phyloP scores from a whole-genome alignment of 2,329 filamentous ascomycete species.

The Coniochaeta ligniaria region DNA sequence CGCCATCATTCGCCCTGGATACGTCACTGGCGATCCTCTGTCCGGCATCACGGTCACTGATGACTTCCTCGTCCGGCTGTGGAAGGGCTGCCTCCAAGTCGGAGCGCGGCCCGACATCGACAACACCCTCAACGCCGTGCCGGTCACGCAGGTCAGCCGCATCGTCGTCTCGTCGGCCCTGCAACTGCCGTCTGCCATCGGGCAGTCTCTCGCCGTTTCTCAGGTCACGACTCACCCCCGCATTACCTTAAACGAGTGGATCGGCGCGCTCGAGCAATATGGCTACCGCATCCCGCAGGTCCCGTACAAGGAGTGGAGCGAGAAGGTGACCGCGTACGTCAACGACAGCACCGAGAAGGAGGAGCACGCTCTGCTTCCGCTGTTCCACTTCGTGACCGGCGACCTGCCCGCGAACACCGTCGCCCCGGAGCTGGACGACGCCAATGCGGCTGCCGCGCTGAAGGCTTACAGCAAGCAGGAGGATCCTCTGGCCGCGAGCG shows the following conservation, averaged over 20 bases:
- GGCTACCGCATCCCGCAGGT: background rate
- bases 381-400: conserved; percentile 65
- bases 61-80: background rate
- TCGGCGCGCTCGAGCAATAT: background rate
- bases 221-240: background rate
- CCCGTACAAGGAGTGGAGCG: background rate
- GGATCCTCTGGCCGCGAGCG: background rate
- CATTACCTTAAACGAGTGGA: background rate
- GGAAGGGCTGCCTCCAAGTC: background rate
- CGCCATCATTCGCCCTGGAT: background rate
- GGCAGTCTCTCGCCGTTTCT: background rate
- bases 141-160: background rate
- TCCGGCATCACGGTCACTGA: background rate
- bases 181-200: background rate
- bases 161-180: background rate
- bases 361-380: conserved; percentile 40
- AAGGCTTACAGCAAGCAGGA: background rate
- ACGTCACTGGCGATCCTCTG: background rate
- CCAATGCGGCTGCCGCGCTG: background rate
- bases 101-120: background rate
- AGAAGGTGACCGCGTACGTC: background rate
- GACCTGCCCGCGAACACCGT: conserved; percentile 62
- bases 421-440: conserved; percentile 60
- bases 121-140: background rate
- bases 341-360: conserved; percentile 12